Evolutionary conservation across 768 basidiomycete species (phyloP).

Genomic region (Chalciporus sphaerocephalus): DNA sequence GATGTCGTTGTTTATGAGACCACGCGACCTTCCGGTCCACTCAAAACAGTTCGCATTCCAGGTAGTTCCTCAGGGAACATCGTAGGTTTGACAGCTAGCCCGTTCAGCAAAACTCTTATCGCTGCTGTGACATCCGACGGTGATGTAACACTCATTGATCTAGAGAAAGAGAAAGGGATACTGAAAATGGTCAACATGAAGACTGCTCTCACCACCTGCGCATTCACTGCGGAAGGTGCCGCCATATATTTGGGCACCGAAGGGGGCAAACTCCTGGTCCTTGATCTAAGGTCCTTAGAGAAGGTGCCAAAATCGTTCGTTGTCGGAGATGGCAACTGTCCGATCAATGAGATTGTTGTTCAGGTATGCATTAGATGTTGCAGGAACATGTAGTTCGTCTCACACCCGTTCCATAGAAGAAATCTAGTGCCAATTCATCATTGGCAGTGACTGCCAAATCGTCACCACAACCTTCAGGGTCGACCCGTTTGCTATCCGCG

Average conservation of each 20-base stretch:
- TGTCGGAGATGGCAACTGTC: conserved; percentile 44
- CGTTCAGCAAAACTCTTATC: conserved; percentile 72
- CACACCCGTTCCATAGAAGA: conserved; percentile 10
- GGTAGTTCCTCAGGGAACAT: conserved; percentile 47
- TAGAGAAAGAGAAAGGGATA: conserved; percentile 70
- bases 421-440: conserved; percentile 12
- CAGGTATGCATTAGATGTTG: conserved; percentile 41
- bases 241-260: conserved; percentile 63
- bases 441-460: conserved; percentile 5
- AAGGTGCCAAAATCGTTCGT: conserved; percentile 53
- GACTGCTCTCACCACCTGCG: conserved; percentile 50
- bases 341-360: conserved; percentile 51
- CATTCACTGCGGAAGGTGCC: conserved; percentile 68
- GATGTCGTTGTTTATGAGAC: conserved; percentile 62
- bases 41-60: conserved; percentile 47
- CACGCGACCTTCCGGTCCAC: conserved; percentile 50
- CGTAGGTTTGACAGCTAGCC: conserved; percentile 56
- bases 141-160: conserved; percentile 55
- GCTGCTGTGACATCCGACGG: conserved; percentile 55
- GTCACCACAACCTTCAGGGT: conserved; percentile 8
- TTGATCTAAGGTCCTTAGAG: conserved; percentile 64
- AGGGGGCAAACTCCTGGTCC: conserved; percentile 55
- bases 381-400: not conserved
- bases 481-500: conserved; percentile 8
- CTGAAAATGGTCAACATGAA: conserved; percentile 56